Evolutionary conservation across 768 basidiomycete genomes (phyloP).

Genomic region (Tulasnella sp.): DNA sequence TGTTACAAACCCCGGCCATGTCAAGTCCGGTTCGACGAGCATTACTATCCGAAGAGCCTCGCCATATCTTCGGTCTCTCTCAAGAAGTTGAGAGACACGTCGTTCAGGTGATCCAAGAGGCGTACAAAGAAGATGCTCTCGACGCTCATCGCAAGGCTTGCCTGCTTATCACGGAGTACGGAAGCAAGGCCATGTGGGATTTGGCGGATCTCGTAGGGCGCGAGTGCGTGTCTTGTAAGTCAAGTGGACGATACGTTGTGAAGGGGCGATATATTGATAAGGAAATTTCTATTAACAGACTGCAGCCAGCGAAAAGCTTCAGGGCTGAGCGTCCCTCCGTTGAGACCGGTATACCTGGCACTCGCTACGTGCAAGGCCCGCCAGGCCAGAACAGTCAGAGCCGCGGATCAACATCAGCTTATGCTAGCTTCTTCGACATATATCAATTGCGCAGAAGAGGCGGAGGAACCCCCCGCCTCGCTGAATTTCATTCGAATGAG

Average conservation of each 20-base stretch:
- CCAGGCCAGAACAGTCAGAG: not conserved
- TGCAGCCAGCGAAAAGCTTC: not conserved
- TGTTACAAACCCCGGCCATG: not conserved
- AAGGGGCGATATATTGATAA: not conserved
- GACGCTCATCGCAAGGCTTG: conserved; percentile 7
- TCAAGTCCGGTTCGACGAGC: not conserved
- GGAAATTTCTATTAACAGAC: not conserved
- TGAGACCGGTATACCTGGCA: conserved; percentile 8
- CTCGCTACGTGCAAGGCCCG: conserved; percentile 2
- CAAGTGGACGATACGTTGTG: not conserved
- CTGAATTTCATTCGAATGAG: conserved; percentile 18
- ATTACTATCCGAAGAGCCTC: not conserved
- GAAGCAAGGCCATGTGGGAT: conserved; percentile 6
- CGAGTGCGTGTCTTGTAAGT: conserved; percentile 15
- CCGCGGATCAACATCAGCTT: not conserved
- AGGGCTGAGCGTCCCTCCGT: not conserved
- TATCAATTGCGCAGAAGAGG: conserved; percentile 7
- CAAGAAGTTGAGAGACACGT: not conserved
- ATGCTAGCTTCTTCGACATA: not conserved
- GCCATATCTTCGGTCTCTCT: not conserved
- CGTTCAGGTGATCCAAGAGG: not conserved
- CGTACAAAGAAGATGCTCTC: conserved; percentile 10
- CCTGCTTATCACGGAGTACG: conserved; percentile 7
- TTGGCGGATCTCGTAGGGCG: not conserved
- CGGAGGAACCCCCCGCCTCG: not conserved